phyloP scores from a whole-genome alignment of 768 basidiomycete genomes.

The Russula sp. region DNA sequence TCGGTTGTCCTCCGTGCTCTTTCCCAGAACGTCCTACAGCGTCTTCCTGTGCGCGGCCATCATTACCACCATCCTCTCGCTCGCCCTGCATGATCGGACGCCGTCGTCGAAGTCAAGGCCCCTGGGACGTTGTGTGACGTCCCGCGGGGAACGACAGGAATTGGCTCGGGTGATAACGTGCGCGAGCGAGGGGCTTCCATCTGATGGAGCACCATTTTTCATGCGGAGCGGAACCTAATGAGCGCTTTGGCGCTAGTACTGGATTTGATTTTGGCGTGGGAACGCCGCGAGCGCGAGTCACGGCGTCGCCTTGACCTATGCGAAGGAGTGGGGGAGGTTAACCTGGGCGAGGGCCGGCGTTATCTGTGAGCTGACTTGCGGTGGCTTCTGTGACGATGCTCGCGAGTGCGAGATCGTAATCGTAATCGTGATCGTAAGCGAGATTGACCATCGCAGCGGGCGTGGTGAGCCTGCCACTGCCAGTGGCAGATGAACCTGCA shows the following conservation, averaged over 20 bases:
- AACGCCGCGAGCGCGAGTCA: slow-evolving; percentile 15
- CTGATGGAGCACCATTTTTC: slow-evolving; percentile 15
- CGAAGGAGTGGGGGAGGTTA: slow-evolving; percentile 26
- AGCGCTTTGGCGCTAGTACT: slow-evolving; percentile 8
- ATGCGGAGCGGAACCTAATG: slow-evolving; percentile 23
- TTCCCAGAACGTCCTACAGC: background rate
- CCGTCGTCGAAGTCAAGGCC: slow-evolving; percentile 9
- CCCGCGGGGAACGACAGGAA: slow-evolving; percentile 11
- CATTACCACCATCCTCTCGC: background rate
- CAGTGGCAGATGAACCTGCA: slow-evolving; percentile 21
- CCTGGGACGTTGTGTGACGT: background rate
- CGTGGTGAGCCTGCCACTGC: slow-evolving; percentile 29
- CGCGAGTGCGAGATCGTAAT: slow-evolving; percentile 16
- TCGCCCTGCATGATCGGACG: slow-evolving; percentile 12
- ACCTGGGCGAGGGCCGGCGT: slow-evolving; percentile 21
- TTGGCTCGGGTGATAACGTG: slow-evolving; percentile 9
- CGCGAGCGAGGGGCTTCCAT: slow-evolving; percentile 4
- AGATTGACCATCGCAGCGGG: slow-evolving; percentile 16
- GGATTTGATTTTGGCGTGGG: slow-evolving; percentile 6
- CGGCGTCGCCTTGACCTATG: slow-evolving; percentile 4
- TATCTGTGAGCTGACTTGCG: slow-evolving; percentile 19
- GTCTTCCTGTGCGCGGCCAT: background rate
- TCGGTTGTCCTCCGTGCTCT: background rate
- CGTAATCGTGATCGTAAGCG: slow-evolving; percentile 24
- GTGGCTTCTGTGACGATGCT: slow-evolving; percentile 8